phyloP scores from a whole-genome alignment of 441 rosid species.

The Gossypium lobatum region DNA sequence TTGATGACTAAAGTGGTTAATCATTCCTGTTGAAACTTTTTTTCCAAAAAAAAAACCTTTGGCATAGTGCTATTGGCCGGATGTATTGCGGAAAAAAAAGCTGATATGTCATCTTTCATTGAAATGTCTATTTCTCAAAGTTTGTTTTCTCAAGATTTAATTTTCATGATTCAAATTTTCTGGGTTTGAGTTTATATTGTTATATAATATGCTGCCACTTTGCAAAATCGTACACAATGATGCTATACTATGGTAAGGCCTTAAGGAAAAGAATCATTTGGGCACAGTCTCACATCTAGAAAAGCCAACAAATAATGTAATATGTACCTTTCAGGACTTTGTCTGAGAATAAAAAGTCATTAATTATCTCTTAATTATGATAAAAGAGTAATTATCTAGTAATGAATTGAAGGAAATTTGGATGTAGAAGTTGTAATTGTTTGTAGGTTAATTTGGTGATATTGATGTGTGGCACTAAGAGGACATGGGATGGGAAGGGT shows the following conservation, averaged over 20 bases:
- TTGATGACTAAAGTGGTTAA: not conserved
- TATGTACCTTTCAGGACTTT: too few relatives aligned
- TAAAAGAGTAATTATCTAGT: not conserved
- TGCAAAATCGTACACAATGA: too few relatives aligned
- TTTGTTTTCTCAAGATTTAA: too few relatives aligned
- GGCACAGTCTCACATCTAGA: conserved; percentile 3
- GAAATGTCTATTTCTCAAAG: not conserved
- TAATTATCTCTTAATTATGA: conserved; percentile 8
- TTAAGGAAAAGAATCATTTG: not conserved
- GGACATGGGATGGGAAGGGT: conserved; percentile 5
- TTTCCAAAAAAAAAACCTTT: too few relatives aligned
- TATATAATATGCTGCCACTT: too few relatives aligned
- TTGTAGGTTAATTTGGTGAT: not conserved
- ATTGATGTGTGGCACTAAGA: conserved; percentile 1
- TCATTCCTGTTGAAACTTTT: not conserved
- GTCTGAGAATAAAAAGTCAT: not conserved
- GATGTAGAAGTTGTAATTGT: not conserved
- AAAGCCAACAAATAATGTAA: not conserved
- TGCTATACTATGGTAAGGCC: too few relatives aligned
- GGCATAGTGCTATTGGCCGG: too few relatives aligned
- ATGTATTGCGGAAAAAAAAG: not conserved
- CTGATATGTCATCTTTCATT: not conserved
- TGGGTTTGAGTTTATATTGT: not conserved
- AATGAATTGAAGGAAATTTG: not conserved
- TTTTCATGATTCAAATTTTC: not conserved